Evolutionary conservation across 106 monocot species (phyloP), one percentile per base, ranked within the genome.

Genomic region (Apostasia ramifera): DNA sequence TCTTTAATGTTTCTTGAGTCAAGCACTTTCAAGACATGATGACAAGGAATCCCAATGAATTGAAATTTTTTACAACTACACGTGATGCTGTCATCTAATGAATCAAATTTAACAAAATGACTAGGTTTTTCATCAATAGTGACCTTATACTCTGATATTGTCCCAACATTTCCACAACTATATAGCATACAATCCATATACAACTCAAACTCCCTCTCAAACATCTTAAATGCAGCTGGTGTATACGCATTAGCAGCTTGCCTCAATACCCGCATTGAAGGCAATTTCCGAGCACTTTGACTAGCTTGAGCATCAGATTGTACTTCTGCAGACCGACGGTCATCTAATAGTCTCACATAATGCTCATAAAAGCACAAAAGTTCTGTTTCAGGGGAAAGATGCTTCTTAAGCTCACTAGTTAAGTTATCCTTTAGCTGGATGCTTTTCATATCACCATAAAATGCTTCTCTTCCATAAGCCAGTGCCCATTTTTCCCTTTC

Each of bases 1-100:
- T 85, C 85, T 64, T 89, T 89, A 40, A 89, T 85, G 76, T 89
- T 89, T 72, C 85, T 79, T 38, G 77, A 60, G 57, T 89, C 88
- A 59, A 89, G 79, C 53, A 91, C 87, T 52, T 91, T 91, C 44
- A 91, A 56, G 47, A 84, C 79, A 69, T 91, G 91, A 52, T 81
- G 61, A 59, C 91, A 91, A 53, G 71, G 82, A 61, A 91, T 84
- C 8, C 91, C 91, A 4, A 87, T 43, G 58, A 80, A 84, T 53
- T 91, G 87, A 70, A 87, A 87, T 66, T 75, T 84, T 70, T 84
- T 81, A 59, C 91, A 91, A 48, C 74, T 83, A 71, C 90, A 91
- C 4, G 60, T 71, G 6, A 87, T 56, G 38, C 68, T 70, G 26
- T 72, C 71, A 63, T 82, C 74, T 59, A 72, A 46, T 10, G 87